Base-by-base conservation (phyloP, 768 basidiomycete genomes). In the Hericium erinaceus region DNA sequence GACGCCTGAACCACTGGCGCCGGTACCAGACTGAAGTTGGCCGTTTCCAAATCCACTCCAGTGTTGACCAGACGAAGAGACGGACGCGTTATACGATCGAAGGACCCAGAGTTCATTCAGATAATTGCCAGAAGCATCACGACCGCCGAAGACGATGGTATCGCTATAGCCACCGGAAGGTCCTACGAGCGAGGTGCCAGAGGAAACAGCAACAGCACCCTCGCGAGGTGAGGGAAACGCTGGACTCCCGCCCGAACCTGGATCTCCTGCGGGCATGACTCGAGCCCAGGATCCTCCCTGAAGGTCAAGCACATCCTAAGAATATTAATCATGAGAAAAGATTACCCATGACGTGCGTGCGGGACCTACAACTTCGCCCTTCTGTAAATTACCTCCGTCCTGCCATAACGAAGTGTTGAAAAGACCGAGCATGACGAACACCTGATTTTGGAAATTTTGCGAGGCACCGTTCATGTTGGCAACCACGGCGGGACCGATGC, bases 31-130 rank as follows among this genome's bases (percentile, higher is more conserved):
- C 67, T 79, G 74, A 41, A 92, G 76, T 33, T 69, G 61, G 0
- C 89, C 90, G 58, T 79, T 68, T 5, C 86, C 83, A 63, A 77
- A 90, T 13, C 85, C 84, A 37, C 77, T 66, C 87, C 86, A 89
- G 7, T 69, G 70, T 57, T 76, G 69, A 52, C 76, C 74, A 2
- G 82, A 77, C n/a, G 77, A 61, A n/a, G 78, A 78, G 56, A 88
- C 65, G 37, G 76, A 69, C n/a, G 76, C 84, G 59, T 77, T 75
- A 68, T 91, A 92, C 4, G 87, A 80, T 55, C 90, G 75, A 59
- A 92, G 74, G 8, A 92, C 67, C 90, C 90, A 92, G 11, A 92
- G 65, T 57, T 92, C 90, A 41, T 82, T 78, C 3, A 90, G 74
- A 65, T 87, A 84, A 24, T 74, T 80, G 13, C 89, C 89, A 56